Evolutionary conservation across 2,329 filamentous ascomycete genomes (phyloP), one percentile per base, ranked within the genome.

Genomic region (Alternaria burnsii): DNA sequence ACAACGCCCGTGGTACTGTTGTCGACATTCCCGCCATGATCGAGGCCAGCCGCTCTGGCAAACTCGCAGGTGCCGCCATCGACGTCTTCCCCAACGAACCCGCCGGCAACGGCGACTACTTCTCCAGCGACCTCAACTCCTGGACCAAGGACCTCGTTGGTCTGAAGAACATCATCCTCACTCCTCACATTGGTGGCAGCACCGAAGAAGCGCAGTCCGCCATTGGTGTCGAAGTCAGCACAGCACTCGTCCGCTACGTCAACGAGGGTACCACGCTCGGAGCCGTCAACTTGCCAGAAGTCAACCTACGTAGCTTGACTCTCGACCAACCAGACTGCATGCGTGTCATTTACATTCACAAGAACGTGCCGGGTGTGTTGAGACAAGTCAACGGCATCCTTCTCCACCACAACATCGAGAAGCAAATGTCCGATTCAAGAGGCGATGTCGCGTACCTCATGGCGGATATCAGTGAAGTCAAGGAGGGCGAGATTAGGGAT

Each of bases 181-280:
- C 94, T 1, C 95, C 95, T 22, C 95, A 99, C 79, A 98, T 99
- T 75, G 95, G 95, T 71, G 95, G 95, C 57, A 97, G 93, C 80
- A 99, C 95, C 0, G 95, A 99, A 81, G 95, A 99, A 82, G 95
- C 95, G 5, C 95, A 99, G 82, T 90, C 92, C 59, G 94, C 95
- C 16, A 99, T 99, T 77, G 95, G 95, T 70, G 86, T 96, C 43
- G 95, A 99, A 84, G 95, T 99, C 59, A 89, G 87, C 66, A 90
- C 95, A 48, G 91, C 94, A 41, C 84, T 99, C 53, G 91, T 97
- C 58, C 89, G 92, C 73, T 99, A 98, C 79, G 95, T 98, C 77
- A 99, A 98, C 82, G 93, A 95, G 79, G 95, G 95, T 62, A 88
- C 90, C 58, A 99, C 95, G 3, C 81, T 96, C 26, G 94, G 93